Conservation (phyloP, 805 yeast genomes). For the Suhomyces faveliae region DNA sequence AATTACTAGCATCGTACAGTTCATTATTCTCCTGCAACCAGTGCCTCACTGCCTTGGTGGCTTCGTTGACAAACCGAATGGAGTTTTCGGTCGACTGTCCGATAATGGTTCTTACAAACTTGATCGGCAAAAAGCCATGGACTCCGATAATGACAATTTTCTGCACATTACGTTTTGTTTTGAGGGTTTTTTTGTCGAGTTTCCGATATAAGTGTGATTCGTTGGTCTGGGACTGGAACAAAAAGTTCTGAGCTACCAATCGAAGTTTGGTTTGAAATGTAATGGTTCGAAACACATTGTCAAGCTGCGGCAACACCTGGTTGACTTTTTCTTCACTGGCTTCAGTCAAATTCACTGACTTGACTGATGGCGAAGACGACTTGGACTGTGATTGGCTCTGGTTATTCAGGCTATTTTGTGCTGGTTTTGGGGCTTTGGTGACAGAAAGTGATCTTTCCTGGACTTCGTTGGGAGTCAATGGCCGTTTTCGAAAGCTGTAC, state of each 20-base stretch:
- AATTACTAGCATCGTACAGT: slow-evolving; percentile 12
- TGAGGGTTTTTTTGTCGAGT: slow-evolving; percentile 5
- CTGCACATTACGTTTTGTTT: slow-evolving; percentile 12
- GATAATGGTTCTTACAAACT: slow-evolving; percentile 34
- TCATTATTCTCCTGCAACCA: slow-evolving; percentile 21
- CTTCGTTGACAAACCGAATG: slow-evolving; percentile 24
- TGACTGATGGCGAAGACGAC: background rate
- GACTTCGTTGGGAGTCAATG: slow-evolving; percentile 34
- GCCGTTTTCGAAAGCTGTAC: slow-evolving; percentile 29
- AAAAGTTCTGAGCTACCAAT: slow-evolving; percentile 17
- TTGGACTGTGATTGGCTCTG: background rate
- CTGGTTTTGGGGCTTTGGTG: background rate
- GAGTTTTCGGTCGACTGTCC: slow-evolving; percentile 41
- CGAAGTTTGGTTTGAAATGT: slow-evolving; percentile 19
- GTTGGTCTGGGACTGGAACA: slow-evolving; percentile 11
- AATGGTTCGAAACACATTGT: slow-evolving; percentile 18
- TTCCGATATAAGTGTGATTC: slow-evolving; percentile 29
- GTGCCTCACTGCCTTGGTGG: slow-evolving; percentile 27
- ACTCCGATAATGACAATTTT: slow-evolving; percentile 34
- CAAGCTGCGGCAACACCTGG: slow-evolving; percentile 15
- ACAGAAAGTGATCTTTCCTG: slow-evolving; percentile 29
- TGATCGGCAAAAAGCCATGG: slow-evolving; percentile 42
- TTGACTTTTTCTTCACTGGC: background rate
- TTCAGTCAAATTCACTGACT: background rate
- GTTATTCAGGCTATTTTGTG: background rate